phyloP scores from a whole-genome alignment of 352 stramenopile genomes.

The Pythium periplocum region DNA sequence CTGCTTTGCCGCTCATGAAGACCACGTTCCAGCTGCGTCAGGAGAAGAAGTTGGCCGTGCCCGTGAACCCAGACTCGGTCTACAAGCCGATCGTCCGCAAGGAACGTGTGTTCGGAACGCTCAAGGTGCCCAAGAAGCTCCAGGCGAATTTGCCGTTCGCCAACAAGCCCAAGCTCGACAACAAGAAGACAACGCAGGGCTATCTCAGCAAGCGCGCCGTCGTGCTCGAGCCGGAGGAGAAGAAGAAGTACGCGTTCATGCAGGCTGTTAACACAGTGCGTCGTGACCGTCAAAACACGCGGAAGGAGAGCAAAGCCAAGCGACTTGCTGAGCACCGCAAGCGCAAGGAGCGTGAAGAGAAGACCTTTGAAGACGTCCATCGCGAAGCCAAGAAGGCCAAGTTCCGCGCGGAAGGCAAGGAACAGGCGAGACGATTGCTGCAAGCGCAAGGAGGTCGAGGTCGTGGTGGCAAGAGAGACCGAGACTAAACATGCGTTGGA shows the following conservation, averaged over 20 bases:
- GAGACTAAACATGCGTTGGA: not conserved
- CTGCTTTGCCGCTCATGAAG: slow-evolving; percentile 86
- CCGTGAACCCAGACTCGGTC: slow-evolving; percentile 96
- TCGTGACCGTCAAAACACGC: slow-evolving; percentile 94
- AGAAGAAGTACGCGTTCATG: slow-evolving; percentile 96
- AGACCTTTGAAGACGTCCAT: slow-evolving; percentile 81
- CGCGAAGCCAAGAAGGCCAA: slow-evolving; percentile 85
- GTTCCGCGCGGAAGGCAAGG: slow-evolving; percentile 78
- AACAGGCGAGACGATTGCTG: slow-evolving; percentile 35
- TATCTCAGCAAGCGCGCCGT: slow-evolving; percentile 90
- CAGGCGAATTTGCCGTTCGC: slow-evolving; percentile 95
- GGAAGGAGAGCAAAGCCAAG: slow-evolving; percentile 89
- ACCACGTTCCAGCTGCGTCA: slow-evolving; percentile 94
- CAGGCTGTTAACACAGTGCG: slow-evolving; percentile 96
- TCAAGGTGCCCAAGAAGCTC: slow-evolving; percentile 97
- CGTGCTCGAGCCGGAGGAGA: slow-evolving; percentile 95
- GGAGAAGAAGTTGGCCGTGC: slow-evolving; percentile 92
- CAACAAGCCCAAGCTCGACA: slow-evolving; percentile 95
- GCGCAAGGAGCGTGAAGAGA: slow-evolving; percentile 90
- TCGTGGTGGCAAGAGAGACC: slow-evolving; percentile 5
- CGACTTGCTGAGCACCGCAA: slow-evolving; percentile 87
- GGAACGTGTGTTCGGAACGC: slow-evolving; percentile 87
- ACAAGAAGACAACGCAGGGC: slow-evolving; percentile 79
- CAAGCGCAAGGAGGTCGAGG: slow-evolving; percentile 31
- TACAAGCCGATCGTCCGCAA: slow-evolving; percentile 98